phyloP scores from a whole-genome alignment of 129 eudicot genomes.

The Apium graveolens region DNA sequence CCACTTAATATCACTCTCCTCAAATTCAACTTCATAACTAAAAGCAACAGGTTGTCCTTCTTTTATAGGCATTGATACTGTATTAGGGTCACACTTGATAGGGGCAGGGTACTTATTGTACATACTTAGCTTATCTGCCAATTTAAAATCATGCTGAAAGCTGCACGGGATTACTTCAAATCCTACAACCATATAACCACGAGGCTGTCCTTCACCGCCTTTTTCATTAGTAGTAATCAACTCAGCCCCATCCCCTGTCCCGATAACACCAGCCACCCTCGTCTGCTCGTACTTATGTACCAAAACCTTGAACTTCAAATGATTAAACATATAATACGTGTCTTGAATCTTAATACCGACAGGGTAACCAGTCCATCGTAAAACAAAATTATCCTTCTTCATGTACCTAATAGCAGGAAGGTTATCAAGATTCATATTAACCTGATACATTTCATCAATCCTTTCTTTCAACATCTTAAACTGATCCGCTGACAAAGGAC shows the following conservation, averaged over 20 bases:
- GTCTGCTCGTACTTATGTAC: constrained; percentile 11
- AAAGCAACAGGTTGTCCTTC: constrained; percentile 9
- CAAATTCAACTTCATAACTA: constrained; percentile 5
- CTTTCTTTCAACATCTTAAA: constrained; percentile 8
- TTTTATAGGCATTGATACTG: constrained; percentile 4
- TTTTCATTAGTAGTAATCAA: constrained; percentile 6
- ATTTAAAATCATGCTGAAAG: constrained; percentile 8
- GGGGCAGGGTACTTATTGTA: neutral
- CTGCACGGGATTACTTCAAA: constrained; percentile 12
- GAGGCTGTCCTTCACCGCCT: neutral
- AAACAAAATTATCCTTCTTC: constrained; percentile 10
- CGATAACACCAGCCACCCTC: constrained; percentile 9
- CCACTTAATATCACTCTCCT: constrained; percentile 12
- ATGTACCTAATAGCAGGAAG: constrained; percentile 11
- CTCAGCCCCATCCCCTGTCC: constrained; percentile 15
- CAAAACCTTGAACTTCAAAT: constrained; percentile 6
- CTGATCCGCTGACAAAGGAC: neutral
- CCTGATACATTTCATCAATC: constrained; percentile 14
- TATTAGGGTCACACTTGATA: constrained; percentile 7
- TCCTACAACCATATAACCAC: constrained; percentile 10
- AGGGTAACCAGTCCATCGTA: constrained; percentile 13
- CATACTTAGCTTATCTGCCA: neutral
- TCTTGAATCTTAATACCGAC: constrained; percentile 11
- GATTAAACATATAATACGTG: constrained; percentile 5
- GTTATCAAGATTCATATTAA: constrained; percentile 13